A percentile compares a stretch with the other conserved stretches of the same genome.
phyloP scores from a whole-genome alignment of 306 rosid species.

The Carpinus viminea region DNA sequence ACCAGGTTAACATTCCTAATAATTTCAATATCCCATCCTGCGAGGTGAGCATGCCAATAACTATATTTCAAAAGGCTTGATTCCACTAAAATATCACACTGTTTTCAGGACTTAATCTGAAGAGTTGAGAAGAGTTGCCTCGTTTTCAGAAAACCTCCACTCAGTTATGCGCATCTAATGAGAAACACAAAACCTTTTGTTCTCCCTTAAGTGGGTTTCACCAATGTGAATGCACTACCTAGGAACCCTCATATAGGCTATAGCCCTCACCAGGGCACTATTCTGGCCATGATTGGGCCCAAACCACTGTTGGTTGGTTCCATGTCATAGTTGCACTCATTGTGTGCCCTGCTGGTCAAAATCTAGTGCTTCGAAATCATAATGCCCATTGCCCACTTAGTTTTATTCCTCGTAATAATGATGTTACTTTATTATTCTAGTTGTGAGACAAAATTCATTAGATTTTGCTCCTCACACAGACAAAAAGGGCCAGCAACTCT shows the following conservation, averaged over 20 bases:
- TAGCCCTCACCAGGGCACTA: background rate
- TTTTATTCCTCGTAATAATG: background rate
- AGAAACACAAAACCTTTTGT: background rate
- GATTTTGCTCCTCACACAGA: background rate
- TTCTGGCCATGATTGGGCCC: background rate
- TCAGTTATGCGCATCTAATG: background rate
- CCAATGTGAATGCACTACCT: constrained; percentile 3
- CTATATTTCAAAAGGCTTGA: background rate
- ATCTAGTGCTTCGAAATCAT: background rate
- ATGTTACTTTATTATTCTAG: background rate
- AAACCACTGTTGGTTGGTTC: constrained; percentile 11
- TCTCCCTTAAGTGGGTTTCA: background rate
- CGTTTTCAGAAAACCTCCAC: background rate
- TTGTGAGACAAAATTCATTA: constrained; percentile 4
- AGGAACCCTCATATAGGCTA: background rate
- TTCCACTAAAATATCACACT: background rate
- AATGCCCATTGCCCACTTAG: constrained; percentile 13
- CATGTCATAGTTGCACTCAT: constrained; percentile 15
- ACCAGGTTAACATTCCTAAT: background rate
- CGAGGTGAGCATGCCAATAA: background rate
- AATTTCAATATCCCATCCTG: background rate
- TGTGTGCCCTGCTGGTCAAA: constrained; percentile 1
- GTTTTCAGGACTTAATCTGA: background rate
- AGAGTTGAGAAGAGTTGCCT: background rate
- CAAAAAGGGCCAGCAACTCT: constrained; percentile 4